Conservation (phyloP, 441 rosid genomes). For the Erysimum pusillum region DNA sequence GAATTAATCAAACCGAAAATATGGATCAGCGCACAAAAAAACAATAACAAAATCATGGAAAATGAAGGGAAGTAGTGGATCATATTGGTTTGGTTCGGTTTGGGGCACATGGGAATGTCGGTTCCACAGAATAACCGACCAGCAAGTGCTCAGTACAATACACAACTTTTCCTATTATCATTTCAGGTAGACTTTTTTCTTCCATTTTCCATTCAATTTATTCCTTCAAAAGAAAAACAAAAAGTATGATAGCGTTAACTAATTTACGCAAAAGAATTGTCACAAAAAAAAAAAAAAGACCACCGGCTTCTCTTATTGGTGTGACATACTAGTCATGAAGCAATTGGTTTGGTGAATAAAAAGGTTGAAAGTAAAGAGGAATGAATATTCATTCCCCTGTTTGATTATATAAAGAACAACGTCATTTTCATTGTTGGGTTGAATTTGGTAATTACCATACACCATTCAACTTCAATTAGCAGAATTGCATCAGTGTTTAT, state of each 20-base stretch:
- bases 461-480: not conserved
- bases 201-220: not conserved
- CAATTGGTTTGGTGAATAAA: constrained; percentile 16
- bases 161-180: constrained; percentile 11
- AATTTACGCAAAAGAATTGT: not conserved
- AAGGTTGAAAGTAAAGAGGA: constrained; percentile 16
- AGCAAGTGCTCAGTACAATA: constrained; percentile 6
- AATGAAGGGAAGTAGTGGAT: constrained; percentile 13
- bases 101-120: constrained; percentile 37
- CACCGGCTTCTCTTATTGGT: not conserved
- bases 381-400: constrained; percentile 8
- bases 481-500: not conserved
- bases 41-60: constrained; percentile 1
- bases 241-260: not conserved
- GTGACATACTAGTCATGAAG: constrained; percentile 3
- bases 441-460: constrained; percentile 26
- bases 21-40: constrained; percentile 12
- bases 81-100: constrained; percentile 41
- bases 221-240: not conserved
- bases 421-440: constrained; percentile 34
- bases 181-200: constrained; percentile 25
- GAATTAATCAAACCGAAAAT: constrained; percentile 34
- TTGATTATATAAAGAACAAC: constrained; percentile 11
- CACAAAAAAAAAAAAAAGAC: not conserved
- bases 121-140: constrained; percentile 35